Percentiles rank a stretch among this genome's conserved stretches.
phyloP scores from a whole-genome alignment of 2,329 filamentous ascomycete genomes.

The Dactylellina sp. region DNA sequence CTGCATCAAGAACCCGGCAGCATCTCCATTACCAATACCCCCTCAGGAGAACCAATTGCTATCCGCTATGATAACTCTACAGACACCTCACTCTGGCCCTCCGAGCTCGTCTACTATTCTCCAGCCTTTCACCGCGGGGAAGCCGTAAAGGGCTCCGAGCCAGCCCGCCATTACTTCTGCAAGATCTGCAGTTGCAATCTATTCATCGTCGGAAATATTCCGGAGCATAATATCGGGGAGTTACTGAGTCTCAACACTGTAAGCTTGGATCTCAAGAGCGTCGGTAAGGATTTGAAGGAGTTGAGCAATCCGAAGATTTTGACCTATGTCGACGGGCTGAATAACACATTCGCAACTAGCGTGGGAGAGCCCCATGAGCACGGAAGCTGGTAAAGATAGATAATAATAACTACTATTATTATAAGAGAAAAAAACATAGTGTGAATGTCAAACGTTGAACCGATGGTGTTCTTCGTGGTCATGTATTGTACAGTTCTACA shows the following conservation, averaged over 20 bases:
- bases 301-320: conserved; percentile 27
- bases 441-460: too few species aligned
- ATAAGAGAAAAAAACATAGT: neutral
- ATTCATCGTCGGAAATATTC: conserved; percentile 43
- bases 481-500: too few species aligned
- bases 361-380: conserved; percentile 25
- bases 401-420: neutral
- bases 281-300: conserved; percentile 43
- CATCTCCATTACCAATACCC: conserved; percentile 42
- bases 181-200: conserved; percentile 40
- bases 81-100: conserved; percentile 39
- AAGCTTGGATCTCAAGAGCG: conserved; percentile 36
- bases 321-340: conserved; percentile 29
- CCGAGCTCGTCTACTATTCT: conserved; percentile 38
- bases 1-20: conserved; percentile 23
- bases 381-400: conserved; percentile 37
- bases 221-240: conserved; percentile 24
- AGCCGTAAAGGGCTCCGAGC: conserved; percentile 20
- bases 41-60: conserved; percentile 31
- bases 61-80: conserved; percentile 34
- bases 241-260: conserved; percentile 22
- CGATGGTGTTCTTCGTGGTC: too few species aligned
- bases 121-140: conserved; percentile 32
- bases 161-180: conserved; percentile 46
- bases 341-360: conserved; percentile 2